Evolutionary conservation across 208 protist species (phyloP), one percentile per base, ranked within the genome.

Genomic region (Leishmania gerbilli): DNA sequence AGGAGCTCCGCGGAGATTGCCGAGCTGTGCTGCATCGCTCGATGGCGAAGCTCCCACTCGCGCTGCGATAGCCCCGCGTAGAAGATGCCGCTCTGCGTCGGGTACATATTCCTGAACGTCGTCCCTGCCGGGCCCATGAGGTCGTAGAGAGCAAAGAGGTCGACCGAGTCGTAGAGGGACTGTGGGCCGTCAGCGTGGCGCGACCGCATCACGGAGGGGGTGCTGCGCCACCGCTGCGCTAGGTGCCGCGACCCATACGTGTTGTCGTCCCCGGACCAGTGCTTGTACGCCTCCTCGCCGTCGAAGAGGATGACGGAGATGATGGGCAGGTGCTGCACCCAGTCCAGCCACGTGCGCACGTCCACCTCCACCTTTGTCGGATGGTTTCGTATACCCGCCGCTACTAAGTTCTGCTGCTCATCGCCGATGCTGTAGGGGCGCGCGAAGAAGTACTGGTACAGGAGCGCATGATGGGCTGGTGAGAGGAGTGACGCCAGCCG

Each of bases 231-330:
- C 47, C 80, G 64, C 45, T 79, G 49, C 24, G 96, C 92, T 21
- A 99, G 85, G 85, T 97, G 95, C 31, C 96, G 89, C 3, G 97
- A 91, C 13, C 96, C 96, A 85, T 98, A 98, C n/a, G 97, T 94
- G 87, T 96, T 90, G 85, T 99, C 97, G 13, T 84, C 87, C n/a
- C 67, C 84, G 2, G 55, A 75, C 96, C 97, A 99, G 40, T 92
- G 4, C 37, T 84, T 79, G 85, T 98, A 98, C 2, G 97, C 97
- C 88, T 99, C 97, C 81, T 99, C 97, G 0, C 95, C 97, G 87
- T 99, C 97, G 90, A 99, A 98, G 71, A 99, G 89, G 21, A 98
- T 65, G 21, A 99, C 60, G 45, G 93, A 90, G 49, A 95, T 82
- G 21, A 82, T 79, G 17, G 89, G 91, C 13, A 93, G 85, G 74